Percentiles rank a stretch among this genome's conserved stretches.
These are phyloP conservation scores for Sphagnum tenellum DNA, from an alignment of 225 moss, liverwort and hornwort genomes.

Conservation along the genomic window DNA sequence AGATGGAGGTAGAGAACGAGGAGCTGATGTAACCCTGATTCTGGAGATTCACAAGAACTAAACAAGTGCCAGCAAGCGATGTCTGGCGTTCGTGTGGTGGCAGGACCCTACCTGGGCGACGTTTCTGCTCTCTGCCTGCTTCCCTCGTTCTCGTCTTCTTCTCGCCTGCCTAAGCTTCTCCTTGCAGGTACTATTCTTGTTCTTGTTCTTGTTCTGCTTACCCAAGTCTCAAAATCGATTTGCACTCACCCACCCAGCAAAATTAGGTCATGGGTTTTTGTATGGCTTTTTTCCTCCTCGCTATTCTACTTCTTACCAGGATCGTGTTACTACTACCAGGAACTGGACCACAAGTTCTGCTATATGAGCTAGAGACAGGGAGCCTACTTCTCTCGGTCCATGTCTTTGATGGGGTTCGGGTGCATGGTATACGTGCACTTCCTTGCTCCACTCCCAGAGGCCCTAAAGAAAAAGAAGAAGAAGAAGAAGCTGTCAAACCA, in stretches of 20 bases:
- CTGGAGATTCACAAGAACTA: too few species aligned
- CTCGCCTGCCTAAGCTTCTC: slow-evolving; percentile 20
- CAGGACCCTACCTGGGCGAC: slow-evolving; percentile 79
- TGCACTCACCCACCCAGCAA: too few species aligned
- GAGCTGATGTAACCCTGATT: too few species aligned
- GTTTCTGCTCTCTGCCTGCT: slow-evolving; percentile 80
- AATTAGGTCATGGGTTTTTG: too few species aligned
- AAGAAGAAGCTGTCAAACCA: not conserved
- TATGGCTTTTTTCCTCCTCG: too few species aligned
- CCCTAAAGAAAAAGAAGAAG: too few species aligned
- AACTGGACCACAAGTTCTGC: slow-evolving; percentile 70
- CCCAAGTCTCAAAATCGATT: too few species aligned
- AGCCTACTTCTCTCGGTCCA: slow-evolving; percentile 30
- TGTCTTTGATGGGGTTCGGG: slow-evolving; percentile 80
- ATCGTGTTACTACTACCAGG: slow-evolving; percentile 27
- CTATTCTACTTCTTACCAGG: not conserved
- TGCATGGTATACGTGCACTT: slow-evolving; percentile 68
- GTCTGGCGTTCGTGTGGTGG: too few species aligned
- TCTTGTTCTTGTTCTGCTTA: not conserved
- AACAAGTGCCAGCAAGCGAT: too few species aligned
- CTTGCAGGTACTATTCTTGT: slow-evolving; percentile 5
- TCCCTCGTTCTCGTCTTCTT: slow-evolving; percentile 25
- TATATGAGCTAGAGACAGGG: slow-evolving; percentile 64
- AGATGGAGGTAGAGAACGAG: too few species aligned
- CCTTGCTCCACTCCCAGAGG: not conserved